These are phyloP conservation scores for Flueggea neowawraea DNA, from an alignment of 441 rosid genomes.

Conservation along the genomic window DNA sequence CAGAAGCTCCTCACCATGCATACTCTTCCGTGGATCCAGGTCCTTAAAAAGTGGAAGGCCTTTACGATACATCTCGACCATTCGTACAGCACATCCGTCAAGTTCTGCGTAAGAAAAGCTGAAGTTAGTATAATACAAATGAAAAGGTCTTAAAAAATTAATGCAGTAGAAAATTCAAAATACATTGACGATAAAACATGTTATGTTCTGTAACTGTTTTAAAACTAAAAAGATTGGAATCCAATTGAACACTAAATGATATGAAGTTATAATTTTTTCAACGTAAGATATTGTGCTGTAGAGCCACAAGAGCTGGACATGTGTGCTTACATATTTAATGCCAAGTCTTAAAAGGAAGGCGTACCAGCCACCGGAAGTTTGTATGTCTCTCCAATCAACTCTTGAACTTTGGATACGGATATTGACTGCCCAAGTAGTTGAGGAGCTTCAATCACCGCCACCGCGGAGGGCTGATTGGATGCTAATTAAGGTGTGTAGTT, in stretches of 20 bases:
- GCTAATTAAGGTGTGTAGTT: slow-evolving; percentile 33
- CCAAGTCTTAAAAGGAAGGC: slow-evolving; percentile 21
- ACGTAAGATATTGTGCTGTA: slow-evolving; percentile 11
- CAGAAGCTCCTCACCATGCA: slow-evolving; percentile 96
- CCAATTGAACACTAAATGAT: too few species aligned
- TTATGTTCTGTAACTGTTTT: too few species aligned
- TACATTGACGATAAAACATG: too few species aligned
- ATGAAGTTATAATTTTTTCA: too few species aligned
- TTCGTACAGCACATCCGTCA: slow-evolving; percentile 51
- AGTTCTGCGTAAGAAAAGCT: slow-evolving; percentile 48
- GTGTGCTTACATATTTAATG: too few species aligned
- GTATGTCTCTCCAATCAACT: slow-evolving; percentile 58
- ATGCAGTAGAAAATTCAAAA: too few species aligned
- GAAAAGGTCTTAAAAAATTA: too few species aligned
- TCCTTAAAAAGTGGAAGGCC: slow-evolving; percentile 87
- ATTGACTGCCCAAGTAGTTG: slow-evolving; percentile 78
- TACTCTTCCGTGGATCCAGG: slow-evolving; percentile 89
- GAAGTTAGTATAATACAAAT: not conserved
- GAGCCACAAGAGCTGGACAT: too few species aligned
- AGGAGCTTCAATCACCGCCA: slow-evolving; percentile 54
- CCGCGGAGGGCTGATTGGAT: slow-evolving; percentile 45
- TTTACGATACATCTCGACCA: slow-evolving; percentile 71
- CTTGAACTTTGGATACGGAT: slow-evolving; percentile 65
- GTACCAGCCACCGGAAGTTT: slow-evolving; percentile 53
- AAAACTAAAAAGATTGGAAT: too few species aligned